Evolutionary conservation across 371 early-diverging fungal genomes (phyloP).

Genomic region (Mucor velutinosus): DNA sequence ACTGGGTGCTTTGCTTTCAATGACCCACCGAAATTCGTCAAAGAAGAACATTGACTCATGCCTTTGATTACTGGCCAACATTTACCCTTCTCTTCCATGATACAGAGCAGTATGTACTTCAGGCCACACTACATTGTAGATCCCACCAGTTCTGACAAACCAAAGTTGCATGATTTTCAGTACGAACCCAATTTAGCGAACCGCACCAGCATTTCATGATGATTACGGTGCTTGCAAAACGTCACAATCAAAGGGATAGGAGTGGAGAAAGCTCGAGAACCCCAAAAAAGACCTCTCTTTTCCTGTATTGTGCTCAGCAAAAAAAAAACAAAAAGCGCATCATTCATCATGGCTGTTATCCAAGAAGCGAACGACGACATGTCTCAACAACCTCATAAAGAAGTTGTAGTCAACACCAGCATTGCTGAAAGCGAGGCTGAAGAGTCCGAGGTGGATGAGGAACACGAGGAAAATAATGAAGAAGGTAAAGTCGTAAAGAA

Average conservation of each 20-base stretch:
- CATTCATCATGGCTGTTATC: conserved; percentile 2
- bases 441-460: conserved; percentile 27
- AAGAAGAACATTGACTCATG: too few species aligned
- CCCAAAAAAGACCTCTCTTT: neutral
- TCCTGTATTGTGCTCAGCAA: neutral
- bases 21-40: too few species aligned
- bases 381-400: neutral
- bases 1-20: too few species aligned
- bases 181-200: neutral
- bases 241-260: neutral
- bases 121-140: too few species aligned
- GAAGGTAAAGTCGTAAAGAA: conserved; percentile 15
- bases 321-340: neutral
- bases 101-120: too few species aligned
- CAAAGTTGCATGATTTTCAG: neutral
- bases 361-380: conserved; percentile 3
- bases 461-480: conserved; percentile 18
- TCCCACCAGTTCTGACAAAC: too few species aligned
- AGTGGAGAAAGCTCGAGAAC: neutral
- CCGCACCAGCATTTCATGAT: neutral
- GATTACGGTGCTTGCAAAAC: neutral
- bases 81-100: too few species aligned
- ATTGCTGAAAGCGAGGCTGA: conserved; percentile 22
- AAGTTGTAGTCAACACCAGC: conserved; percentile 9
- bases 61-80: too few species aligned